Base-by-base conservation (phyloP, 768 basidiomycete genomes). In the Cystofilobasidium bisporidii region DNA sequence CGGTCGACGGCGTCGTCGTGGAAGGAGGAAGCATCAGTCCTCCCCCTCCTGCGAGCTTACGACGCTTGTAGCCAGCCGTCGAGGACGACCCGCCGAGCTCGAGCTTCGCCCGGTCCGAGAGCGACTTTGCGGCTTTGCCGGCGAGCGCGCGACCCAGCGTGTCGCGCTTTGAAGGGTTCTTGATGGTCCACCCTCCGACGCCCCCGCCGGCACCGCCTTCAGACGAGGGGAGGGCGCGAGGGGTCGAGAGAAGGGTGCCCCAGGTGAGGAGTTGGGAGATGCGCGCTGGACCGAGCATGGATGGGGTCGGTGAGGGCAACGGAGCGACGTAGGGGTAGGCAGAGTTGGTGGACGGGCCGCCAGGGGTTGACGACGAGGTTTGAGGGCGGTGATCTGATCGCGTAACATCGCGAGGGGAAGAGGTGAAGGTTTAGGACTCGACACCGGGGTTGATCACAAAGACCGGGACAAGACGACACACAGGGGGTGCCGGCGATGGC, bases 241-340 rank as follows among this genome's bases (percentile, higher is more conserved):
- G 96, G 12, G 96, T 98, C 20, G 89, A 87, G 71, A 86, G 85
- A 28, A 98, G 81, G 17, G 91, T 92, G 1, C 96, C 96, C 91
- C 91, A 93, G 17, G 96, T 99, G 87, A 98, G 91, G 20, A 99
- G 83, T 72, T 97, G 87, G 73, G 91, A 91, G 61, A 98, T 82
- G 0, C 89, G 88, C 6, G 81, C 79, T 1, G 91, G 84, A 0
- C 89, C 89, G 56, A 97, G 82, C 73, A 89, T 81, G 8, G 85
- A 82, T 0, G 91, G 86, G 10, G 87, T 88, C 1, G 92, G 92
- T 0, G 92, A 90, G 3, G 96, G 94, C 14, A 94, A 77, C 64
- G 84, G 84, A 18, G 91, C 86, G 26, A 99, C 86, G 24, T 96
- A 85, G 3, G 86, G 81, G 75, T 89, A 91, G 17, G 80, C n/a